These are phyloP conservation scores for Trichosanthes cucumerina DNA, from an alignment of 306 rosid species.

Conservation along the genomic window DNA sequence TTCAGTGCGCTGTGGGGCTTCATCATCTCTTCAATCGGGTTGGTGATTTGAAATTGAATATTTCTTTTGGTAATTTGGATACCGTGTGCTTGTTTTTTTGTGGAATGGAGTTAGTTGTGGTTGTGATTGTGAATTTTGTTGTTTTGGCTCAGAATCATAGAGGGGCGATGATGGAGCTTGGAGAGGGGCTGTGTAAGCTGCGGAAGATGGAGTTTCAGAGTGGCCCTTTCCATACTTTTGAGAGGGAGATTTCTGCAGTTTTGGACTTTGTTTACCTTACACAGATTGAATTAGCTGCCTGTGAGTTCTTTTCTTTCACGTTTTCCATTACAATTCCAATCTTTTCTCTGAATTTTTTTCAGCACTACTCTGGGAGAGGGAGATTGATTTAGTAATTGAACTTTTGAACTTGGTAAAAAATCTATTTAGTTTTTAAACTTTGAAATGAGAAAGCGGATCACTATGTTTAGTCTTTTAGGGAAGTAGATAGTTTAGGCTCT, in stretches of 20 bases:
- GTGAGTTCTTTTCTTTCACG: slow-evolving; percentile 32
- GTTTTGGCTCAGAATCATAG: slow-evolving; percentile 51
- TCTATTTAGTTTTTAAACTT: background rate
- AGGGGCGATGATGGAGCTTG: slow-evolving; percentile 97
- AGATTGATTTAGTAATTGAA: background rate
- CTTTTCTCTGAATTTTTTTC: background rate
- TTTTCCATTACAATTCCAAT: background rate
- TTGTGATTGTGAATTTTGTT: background rate
- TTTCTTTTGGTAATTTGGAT: background rate
- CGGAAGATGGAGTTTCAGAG: slow-evolving; percentile 62
- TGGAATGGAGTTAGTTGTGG: background rate
- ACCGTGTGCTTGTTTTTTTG: background rate
- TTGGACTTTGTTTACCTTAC: slow-evolving; percentile 70
- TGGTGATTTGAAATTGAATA: background rate
- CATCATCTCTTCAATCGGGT: slow-evolving; percentile 88
- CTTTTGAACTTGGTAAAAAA: background rate
- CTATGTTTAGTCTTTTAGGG: background rate
- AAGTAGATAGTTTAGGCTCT: background rate
- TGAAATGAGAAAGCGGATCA: background rate
- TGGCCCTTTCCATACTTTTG: slow-evolving; percentile 67
- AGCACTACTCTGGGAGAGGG: background rate
- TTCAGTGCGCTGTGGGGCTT: slow-evolving; percentile 88
- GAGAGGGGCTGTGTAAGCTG: slow-evolving; percentile 79
- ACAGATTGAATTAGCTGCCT: slow-evolving; percentile 93
- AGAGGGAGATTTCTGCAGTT: slow-evolving; percentile 63